A percentile compares a stretch with the other conserved stretches of the same genome.
phyloP scores from a whole-genome alignment of 345 rosid genomes.

The Acer saccharum region DNA sequence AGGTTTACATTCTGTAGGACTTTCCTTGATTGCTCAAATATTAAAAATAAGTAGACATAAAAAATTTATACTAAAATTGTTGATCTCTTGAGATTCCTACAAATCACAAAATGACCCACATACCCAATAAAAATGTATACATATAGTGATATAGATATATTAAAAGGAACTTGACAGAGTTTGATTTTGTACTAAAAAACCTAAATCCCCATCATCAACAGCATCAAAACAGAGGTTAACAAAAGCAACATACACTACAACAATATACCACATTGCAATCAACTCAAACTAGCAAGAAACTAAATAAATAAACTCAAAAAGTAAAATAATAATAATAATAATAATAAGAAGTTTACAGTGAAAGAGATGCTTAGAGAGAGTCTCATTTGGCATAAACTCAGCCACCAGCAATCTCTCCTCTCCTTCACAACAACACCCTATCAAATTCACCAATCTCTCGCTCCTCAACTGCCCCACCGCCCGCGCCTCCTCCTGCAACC shows the following conservation, averaged over 20 bases:
- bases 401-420: slow-evolving; percentile 82
- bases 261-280: background rate
- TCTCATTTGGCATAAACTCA: slow-evolving; percentile 86
- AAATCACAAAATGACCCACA: background rate
- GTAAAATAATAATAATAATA: background rate
- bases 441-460: slow-evolving; percentile 71
- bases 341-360: slow-evolving; percentile 48
- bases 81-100: background rate
- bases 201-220: background rate
- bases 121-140: background rate
- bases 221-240: slow-evolving; percentile 1
- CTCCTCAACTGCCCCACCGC: slow-evolving; percentile 75
- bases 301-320: slow-evolving; percentile 5
- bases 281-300: slow-evolving; percentile 13
- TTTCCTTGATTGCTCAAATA: background rate
- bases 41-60: background rate
- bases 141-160: background rate
- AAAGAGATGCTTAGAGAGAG: slow-evolving; percentile 87
- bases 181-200: background rate
- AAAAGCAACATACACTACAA: background rate
- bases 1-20: background rate
- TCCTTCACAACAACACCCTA: slow-evolving; percentile 84
- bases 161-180: background rate
- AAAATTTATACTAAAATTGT: background rate
- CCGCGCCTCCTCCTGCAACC: slow-evolving; percentile 69